Evolutionary conservation across 1,284 basidiomycete genomes (phyloP), one percentile per base, ranked within the genome.

Genomic region (Omphalotus olearius): DNA sequence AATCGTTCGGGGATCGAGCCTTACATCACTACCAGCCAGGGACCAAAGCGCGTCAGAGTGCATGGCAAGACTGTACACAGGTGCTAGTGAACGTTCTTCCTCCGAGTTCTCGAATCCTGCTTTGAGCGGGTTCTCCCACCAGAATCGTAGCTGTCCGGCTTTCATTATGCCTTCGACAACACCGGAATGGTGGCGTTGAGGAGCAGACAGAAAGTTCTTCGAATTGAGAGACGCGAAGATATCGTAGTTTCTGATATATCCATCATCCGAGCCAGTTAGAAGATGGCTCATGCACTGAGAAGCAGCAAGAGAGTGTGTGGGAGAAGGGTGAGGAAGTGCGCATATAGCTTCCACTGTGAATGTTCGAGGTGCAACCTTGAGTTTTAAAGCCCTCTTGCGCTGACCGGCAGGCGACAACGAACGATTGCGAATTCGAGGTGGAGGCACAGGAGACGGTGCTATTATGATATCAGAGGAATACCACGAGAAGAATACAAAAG

Each of bases 141-240:
- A 98, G 47, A 79, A 91, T 43, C 86, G 78, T 23, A 93, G 74
- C 46, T 94, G 91, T 0, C 91, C 93, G 3, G 90, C 85, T 62
- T 95, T 95, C 75, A 91, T 90, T 45, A 92, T 86, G 13, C 92
- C 91, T 65, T 98, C 95, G 5, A 95, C 93, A 16, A 97, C 82
- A 44, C 88, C 88, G 46, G 90, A 92, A 56, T 94, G 88, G 58
- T 91, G 87, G 45, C 93, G 76, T 63, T 96, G 92, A 51, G 93
- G 93, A 35, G 93, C 90, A 33, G 91, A 95, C 58, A 98, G 78
- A 63, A 93, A 85, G 36, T 84, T 83, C 60, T 90, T 90, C 52
- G 92, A 86, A 64, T 97, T 98, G 47, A 93, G 86, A 42, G 90
- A 87, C 20, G 87, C 69, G 69, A 92, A 95, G 48, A 96, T 82